phyloP scores from a whole-genome alignment of 208 protist genomes.

The Crithidia acanthocephali region DNA sequence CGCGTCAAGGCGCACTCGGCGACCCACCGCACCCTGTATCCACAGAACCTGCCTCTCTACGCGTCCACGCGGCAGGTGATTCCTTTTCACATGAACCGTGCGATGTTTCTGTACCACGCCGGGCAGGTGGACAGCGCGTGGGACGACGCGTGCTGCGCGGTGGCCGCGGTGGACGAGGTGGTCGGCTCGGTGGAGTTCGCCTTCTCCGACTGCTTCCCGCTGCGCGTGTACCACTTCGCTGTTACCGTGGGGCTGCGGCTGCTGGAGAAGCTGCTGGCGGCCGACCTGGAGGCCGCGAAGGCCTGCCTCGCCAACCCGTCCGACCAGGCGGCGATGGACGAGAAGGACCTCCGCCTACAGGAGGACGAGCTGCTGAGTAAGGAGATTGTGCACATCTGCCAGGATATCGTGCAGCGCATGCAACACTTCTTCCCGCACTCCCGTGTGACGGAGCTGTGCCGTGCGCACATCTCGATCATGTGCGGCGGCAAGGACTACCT shows the following conservation, averaged over 20 bases:
- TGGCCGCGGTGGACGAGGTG: conserved; percentile 76
- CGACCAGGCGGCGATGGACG: conserved; percentile 3
- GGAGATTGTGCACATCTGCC: conserved; percentile 52
- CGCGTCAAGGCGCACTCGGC: conserved; percentile 34
- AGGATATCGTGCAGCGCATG: conserved; percentile 50
- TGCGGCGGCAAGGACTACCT: conserved; percentile 49
- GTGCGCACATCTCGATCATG: conserved; percentile 38
- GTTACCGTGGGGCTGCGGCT: conserved; percentile 50
- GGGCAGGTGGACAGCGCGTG: conserved; percentile 56
- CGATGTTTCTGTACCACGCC: conserved; percentile 43
- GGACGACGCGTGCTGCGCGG: conserved; percentile 67
- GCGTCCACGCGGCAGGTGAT: conserved; percentile 61
- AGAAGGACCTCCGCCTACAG: conserved; percentile 32
- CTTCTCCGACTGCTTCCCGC: conserved; percentile 74
- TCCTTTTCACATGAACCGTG: conserved; percentile 72
- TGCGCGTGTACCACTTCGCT: conserved; percentile 65
- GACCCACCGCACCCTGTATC: conserved; percentile 52
- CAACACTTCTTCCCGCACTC: conserved; percentile 66
- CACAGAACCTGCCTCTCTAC: conserved; percentile 47
- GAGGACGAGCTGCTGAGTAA: conserved; percentile 44
- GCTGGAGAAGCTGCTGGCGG: conserved; percentile 42
- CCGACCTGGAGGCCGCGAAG: conserved; percentile 40
- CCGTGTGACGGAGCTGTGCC: conserved; percentile 43
- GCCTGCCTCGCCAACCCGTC: conserved; percentile 29
- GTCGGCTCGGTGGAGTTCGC: conserved; percentile 72